Conservation (phyloP, 148 eudicot species). For the Persicaria maculosa region DNA sequence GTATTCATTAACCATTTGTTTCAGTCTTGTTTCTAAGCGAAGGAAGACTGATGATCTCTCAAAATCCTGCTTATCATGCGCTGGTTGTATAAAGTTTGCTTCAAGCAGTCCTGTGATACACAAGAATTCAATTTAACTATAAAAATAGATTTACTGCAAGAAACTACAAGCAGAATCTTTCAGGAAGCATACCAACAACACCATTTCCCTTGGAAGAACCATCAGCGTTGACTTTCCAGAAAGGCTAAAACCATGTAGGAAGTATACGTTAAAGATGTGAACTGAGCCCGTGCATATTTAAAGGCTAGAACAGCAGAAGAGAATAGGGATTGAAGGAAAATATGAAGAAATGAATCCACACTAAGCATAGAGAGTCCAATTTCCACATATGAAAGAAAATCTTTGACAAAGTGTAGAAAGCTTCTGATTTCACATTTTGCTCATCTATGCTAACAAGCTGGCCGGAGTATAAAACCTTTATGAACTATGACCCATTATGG, state of each 20-base stretch:
- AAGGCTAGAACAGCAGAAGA: neutral
- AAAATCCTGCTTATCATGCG: conserved; percentile 99
- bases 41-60: conserved; percentile 75
- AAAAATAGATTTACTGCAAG: neutral
- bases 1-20: conserved; percentile 78
- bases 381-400: neutral
- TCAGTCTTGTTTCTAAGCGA: conserved; percentile 70
- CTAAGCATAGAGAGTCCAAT: neutral
- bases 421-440: neutral
- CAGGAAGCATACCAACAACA: conserved; percentile 70
- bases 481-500: neutral
- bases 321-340: neutral
- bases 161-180: conserved; percentile 2
- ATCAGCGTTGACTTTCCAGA: conserved; percentile 91
- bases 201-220: conserved; percentile 75
- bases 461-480: neutral
- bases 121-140: neutral
- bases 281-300: neutral
- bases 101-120: conserved; percentile 72
- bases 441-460: neutral
- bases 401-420: neutral
- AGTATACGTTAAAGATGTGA: neutral
- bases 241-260: conserved; percentile 50
- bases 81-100: conserved; percentile 95
- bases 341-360: neutral